These are phyloP conservation scores for Cocos nucifera DNA, from an alignment of 176 grass and related monocot species.

Conservation along the genomic window DNA sequence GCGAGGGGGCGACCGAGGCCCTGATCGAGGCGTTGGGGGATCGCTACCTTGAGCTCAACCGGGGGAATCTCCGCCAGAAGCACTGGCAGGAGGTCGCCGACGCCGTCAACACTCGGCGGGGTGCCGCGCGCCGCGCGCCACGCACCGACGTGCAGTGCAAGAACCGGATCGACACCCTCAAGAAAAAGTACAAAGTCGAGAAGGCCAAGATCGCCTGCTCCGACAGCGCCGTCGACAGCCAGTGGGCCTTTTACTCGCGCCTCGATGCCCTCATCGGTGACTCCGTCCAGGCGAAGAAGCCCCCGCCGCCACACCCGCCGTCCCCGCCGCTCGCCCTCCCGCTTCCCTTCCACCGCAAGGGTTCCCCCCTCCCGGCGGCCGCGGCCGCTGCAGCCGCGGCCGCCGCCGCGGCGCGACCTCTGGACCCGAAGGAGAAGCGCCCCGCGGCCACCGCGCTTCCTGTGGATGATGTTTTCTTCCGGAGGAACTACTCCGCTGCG, in stretches of 20 bases:
- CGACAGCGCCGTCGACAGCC: not conserved
- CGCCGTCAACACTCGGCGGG: slow-evolving; percentile 38
- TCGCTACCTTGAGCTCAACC: slow-evolving; percentile 27
- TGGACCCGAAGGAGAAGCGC: too few species aligned
- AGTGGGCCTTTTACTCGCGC: slow-evolving; percentile 28
- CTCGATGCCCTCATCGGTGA: slow-evolving; percentile 16
- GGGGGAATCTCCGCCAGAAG: slow-evolving; percentile 24
- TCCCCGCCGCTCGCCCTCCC: slow-evolving; percentile 19
- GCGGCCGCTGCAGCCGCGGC: too few species aligned
- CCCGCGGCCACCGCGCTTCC: too few species aligned
- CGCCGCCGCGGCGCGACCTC: too few species aligned
- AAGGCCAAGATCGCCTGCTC: slow-evolving; percentile 1
- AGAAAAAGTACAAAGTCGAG: slow-evolving; percentile 48
- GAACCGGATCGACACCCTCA: slow-evolving; percentile 52
- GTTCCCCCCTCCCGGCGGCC: too few species aligned
- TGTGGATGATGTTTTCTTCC: too few species aligned
- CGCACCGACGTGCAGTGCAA: slow-evolving; percentile 60
- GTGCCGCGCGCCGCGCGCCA: slow-evolving; percentile 11
- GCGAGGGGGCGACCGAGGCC: slow-evolving; percentile 34
- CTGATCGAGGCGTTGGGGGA: slow-evolving; percentile 14
- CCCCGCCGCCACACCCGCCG: not conserved
- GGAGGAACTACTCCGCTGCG: too few species aligned
- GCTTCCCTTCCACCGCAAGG: not conserved
- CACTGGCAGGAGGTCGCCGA: slow-evolving; percentile 45
- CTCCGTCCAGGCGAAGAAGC: not conserved